A percentile compares a stretch with the other conserved stretches of the same genome.
Evolutionary conservation across 805 yeast species (phyloP).

Genomic region (Yarrowia sp.): DNA sequence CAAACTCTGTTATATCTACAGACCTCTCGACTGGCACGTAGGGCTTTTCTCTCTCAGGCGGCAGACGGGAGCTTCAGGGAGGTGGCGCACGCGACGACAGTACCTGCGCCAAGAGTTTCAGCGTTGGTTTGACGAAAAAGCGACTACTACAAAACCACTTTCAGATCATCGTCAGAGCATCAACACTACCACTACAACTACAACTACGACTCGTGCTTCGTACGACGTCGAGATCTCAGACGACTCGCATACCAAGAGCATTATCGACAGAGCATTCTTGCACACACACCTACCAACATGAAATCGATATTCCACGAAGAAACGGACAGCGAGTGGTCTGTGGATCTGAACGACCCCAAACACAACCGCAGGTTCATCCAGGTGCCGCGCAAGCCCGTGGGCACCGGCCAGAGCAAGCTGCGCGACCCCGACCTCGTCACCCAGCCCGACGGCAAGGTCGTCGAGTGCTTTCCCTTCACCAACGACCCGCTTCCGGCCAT

Average conservation of each 20-base stretch:
- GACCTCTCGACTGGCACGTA: not conserved
- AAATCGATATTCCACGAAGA: conserved; percentile 25
- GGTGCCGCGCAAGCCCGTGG: conserved; percentile 22
- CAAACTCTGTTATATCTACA: conserved; percentile 12
- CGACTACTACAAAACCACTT: too few species aligned
- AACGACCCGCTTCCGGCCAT: conserved; percentile 16
- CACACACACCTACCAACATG: not conserved
- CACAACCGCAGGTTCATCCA: conserved; percentile 16
- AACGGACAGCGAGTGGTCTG: conserved; percentile 26
- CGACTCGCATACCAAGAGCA: too few species aligned
- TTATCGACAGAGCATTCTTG: too few species aligned
- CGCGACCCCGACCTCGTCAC: conserved; percentile 12
- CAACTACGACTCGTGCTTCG: too few species aligned
- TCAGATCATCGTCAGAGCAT: too few species aligned
- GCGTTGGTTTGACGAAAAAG: too few species aligned
- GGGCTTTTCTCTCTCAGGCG: not conserved
- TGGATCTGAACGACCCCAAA: conserved; percentile 15
- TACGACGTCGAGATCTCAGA: too few species aligned
- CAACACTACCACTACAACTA: too few species aligned
- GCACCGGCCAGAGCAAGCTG: conserved; percentile 24
- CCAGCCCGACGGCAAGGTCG: not conserved
- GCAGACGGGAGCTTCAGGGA: not conserved
- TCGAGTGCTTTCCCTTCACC: conserved; percentile 25
- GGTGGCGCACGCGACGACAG: too few species aligned
- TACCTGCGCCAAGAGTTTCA: too few species aligned